Percentiles rank a stretch among this genome's conserved stretches.
Conservation (phyloP, 495 filamentous ascomycete genomes). For the Podospora bellae-mahoneyi region DNA sequence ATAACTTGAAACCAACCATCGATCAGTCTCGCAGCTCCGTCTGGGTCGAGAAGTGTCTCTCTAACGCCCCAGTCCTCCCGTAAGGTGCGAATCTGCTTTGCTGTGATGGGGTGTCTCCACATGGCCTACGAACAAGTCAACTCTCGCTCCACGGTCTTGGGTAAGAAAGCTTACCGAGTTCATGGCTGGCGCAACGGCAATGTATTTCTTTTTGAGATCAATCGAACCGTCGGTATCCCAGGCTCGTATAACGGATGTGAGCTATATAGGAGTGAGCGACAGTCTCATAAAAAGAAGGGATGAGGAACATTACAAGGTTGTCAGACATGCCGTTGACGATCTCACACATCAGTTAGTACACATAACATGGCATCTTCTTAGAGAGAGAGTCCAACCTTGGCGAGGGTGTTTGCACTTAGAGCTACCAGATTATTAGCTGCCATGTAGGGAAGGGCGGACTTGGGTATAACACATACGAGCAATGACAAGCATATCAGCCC, state of each 20-base stretch:
- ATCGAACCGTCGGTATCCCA: conserved; percentile 75
- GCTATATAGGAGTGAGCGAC: neutral
- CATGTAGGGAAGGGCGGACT: neutral
- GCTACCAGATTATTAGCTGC: conserved; percentile 14
- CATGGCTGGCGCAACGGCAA: conserved; percentile 55
- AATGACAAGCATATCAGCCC: conserved; percentile 76
- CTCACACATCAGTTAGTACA: neutral
- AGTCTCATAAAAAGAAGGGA: neutral
- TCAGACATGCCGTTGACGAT: conserved; percentile 34
- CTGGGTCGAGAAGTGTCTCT: conserved; percentile 24
- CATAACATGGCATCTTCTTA: neutral
- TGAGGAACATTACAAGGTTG: conserved; percentile 35
- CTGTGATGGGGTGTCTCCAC: conserved; percentile 82
- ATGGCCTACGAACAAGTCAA: conserved; percentile 49
- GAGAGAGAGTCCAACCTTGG: conserved; percentile 48
- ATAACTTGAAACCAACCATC: conserved; percentile 75
- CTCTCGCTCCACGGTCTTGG: too few relatives aligned
- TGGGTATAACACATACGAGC: conserved; percentile 56
- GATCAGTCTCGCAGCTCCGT: neutral
- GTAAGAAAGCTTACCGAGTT: conserved; percentile 26
- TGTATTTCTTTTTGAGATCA: conserved; percentile 52
- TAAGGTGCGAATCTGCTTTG: conserved; percentile 63
- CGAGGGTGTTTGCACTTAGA: conserved; percentile 67
- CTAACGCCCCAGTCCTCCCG: conserved; percentile 71
- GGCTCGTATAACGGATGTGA: conserved; percentile 68